Percentiles rank a stretch among this genome's conserved stretches.
Conservation (phyloP, 768 basidiomycete species). For the Daedalea quercina region DNA sequence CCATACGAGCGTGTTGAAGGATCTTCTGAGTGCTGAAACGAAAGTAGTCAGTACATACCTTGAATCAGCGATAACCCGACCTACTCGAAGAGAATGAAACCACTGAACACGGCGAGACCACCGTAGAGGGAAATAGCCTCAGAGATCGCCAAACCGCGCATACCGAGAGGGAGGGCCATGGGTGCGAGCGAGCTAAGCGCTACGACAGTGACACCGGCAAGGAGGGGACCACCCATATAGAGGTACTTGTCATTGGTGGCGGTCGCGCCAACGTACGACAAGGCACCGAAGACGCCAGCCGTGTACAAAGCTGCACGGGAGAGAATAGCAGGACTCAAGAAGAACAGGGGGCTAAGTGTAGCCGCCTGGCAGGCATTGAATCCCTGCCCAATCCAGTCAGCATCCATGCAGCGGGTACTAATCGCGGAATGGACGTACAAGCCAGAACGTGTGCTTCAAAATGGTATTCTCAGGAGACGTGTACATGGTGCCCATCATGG, state of each 20-base stretch:
- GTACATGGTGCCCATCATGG: conserved; percentile 78
- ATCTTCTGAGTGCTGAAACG: conserved; percentile 74
- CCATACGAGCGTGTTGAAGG: conserved; percentile 65
- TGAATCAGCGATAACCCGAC: conserved; percentile 15
- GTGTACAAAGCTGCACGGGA: conserved; percentile 88
- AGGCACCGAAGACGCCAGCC: conserved; percentile 75
- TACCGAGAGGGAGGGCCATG: conserved; percentile 79
- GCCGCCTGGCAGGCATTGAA: conserved; percentile 87
- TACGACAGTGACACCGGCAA: conserved; percentile 86
- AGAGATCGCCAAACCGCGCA: conserved; percentile 67
- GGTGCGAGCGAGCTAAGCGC: conserved; percentile 84
- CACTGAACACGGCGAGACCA: conserved; percentile 81
- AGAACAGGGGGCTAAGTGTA: conserved; percentile 84
- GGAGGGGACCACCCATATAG: conserved; percentile 79
- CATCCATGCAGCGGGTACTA: neutral
- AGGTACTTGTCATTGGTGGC: conserved; percentile 81
- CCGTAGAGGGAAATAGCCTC: conserved; percentile 83
- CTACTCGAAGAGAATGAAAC: conserved; percentile 84
- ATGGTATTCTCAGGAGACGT: conserved; percentile 72
- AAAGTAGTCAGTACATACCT: conserved; percentile 5
- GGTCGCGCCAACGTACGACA: conserved; percentile 85
- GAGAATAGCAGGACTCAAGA: conserved; percentile 78
- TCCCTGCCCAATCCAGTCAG: conserved; percentile 35
- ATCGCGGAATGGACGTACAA: conserved; percentile 36
- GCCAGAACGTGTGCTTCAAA: conserved; percentile 78